Percentiles rank a stretch among this genome's conserved stretches.
These are phyloP conservation scores for Eucalyptus caleyi DNA, from an alignment of 345 rosid genomes.

Conservation along the genomic window DNA sequence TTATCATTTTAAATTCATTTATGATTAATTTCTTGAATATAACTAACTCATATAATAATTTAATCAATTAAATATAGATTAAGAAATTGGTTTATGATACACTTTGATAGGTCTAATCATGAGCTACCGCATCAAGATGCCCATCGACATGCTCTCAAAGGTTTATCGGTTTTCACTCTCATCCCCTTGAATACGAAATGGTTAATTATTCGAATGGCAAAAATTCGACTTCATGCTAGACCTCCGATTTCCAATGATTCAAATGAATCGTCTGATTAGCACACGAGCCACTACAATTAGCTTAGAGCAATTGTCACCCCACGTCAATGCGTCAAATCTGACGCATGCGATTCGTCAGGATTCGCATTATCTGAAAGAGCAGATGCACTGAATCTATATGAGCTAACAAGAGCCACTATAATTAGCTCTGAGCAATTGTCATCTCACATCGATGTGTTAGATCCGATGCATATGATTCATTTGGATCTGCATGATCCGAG, in stretches of 20 bases:
- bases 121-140: neutral
- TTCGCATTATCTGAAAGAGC: neutral
- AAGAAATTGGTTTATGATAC: neutral
- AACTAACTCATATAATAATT: too few species aligned
- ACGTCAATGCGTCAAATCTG: fast-evolving
- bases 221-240: neutral
- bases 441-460: neutral
- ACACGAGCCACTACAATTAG: neutral
- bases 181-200: neutral
- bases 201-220: neutral
- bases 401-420: neutral
- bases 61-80: too few species aligned
- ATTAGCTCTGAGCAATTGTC: neutral
- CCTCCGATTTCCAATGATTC: neutral
- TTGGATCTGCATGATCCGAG: neutral
- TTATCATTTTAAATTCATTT: too few species aligned
- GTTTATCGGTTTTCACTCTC: neutral
- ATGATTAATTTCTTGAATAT: too few species aligned
- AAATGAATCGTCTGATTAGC: neutral
- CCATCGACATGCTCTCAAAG: neutral
- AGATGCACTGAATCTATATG: fast-evolving
- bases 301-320: neutral
- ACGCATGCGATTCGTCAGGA: too few species aligned
- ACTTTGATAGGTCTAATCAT: neutral
- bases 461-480: neutral